Conservation (phyloP, 306 rosid genomes). For the Carpinus viminea region DNA sequence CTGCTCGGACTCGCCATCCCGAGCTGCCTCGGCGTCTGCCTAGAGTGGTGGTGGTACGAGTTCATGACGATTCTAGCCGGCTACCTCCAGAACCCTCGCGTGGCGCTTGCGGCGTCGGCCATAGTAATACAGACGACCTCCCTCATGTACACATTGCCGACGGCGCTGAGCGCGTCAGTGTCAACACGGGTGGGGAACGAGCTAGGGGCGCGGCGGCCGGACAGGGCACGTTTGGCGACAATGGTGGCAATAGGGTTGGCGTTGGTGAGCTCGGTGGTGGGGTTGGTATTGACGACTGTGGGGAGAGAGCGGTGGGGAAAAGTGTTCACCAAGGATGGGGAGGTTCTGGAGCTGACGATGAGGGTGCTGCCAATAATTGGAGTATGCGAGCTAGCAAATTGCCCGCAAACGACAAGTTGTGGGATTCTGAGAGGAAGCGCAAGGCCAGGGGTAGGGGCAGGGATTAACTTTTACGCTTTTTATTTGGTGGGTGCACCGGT, state of each 20-base stretch:
- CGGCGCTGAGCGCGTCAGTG: constrained; percentile 54
- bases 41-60: constrained; percentile 97
- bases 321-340: constrained; percentile 53
- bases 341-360: constrained; percentile 50
- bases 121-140: constrained; percentile 68
- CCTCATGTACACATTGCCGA: constrained; percentile 60
- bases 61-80: constrained; percentile 66
- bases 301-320: constrained; percentile 64
- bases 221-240: constrained; percentile 47
- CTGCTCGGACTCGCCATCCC: constrained; percentile 54
- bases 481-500: constrained; percentile 75
- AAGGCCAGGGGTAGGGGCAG: constrained; percentile 66
- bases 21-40: constrained; percentile 76
- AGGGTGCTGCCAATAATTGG: constrained; percentile 63
- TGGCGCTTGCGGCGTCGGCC: constrained; percentile 53
- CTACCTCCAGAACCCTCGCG: constrained; percentile 54
- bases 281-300: constrained; percentile 50
- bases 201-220: constrained; percentile 56
- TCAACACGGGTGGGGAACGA: constrained; percentile 67
- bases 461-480: constrained; percentile 56
- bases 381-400: constrained; percentile 60
- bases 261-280: constrained; percentile 44
- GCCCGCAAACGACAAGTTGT: constrained; percentile 70
- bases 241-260: constrained; percentile 53
- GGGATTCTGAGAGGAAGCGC: constrained; percentile 75